phyloP scores from a whole-genome alignment of 108 stramenopile species.

The Bacterosira constricta region DNA sequence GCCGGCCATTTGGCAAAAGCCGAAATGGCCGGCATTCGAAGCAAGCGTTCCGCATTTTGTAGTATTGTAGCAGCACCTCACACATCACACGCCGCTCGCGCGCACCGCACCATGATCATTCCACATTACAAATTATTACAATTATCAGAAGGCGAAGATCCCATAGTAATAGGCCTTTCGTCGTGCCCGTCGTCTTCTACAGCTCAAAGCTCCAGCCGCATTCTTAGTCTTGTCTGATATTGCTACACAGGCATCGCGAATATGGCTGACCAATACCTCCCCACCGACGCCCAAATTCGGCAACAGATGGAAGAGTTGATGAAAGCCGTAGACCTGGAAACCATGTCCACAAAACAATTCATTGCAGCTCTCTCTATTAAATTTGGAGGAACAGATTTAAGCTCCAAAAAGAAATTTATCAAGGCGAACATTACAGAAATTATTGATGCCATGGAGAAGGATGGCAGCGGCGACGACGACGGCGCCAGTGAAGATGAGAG shows the following conservation, averaged over 20 bases:
- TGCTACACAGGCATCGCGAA: not conserved
- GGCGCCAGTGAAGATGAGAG: conserved; percentile 23
- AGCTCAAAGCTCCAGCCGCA: too few species aligned
- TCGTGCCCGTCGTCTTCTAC: too few species aligned
- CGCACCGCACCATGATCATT: too few species aligned
- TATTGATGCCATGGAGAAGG: conserved; percentile 54
- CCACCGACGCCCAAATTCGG: conserved; percentile 39
- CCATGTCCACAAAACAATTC: conserved; percentile 76
- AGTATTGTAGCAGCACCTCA: too few species aligned
- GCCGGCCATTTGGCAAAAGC: too few species aligned
- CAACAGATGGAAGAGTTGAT: conserved; percentile 59
- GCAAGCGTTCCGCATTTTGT: too few species aligned
- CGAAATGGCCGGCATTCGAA: too few species aligned
- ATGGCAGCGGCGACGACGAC: conserved; percentile 24
- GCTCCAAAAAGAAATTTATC: conserved; percentile 62
- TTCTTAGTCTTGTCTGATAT: not conserved
- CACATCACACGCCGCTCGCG: too few species aligned
- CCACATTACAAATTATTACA: too few species aligned
- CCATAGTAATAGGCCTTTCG: too few species aligned
- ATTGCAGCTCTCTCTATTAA: conserved; percentile 64
- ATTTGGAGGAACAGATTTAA: conserved; percentile 63
- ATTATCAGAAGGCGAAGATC: too few species aligned
- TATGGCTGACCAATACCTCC: conserved; percentile 36
- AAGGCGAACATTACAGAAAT: conserved; percentile 64
- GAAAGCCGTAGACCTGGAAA: conserved; percentile 69